phyloP scores from a whole-genome alignment of 345 rosid genomes.

The Eucalyptus viminalis region DNA sequence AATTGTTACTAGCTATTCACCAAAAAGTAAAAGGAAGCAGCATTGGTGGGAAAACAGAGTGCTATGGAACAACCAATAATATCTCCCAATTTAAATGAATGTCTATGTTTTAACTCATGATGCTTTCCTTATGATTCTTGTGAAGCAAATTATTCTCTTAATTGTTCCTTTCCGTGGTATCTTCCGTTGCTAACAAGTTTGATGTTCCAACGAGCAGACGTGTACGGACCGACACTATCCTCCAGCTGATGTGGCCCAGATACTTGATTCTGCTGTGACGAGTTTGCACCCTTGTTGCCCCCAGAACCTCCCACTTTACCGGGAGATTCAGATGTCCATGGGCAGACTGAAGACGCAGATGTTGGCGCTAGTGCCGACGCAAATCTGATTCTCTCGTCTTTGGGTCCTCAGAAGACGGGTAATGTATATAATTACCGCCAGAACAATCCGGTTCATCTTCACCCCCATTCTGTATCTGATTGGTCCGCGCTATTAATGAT shows the following conservation, averaged over 20 bases:
- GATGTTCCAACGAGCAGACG: conserved; percentile 31
- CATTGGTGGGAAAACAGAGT: neutral
- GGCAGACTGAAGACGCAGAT: conserved; percentile 94
- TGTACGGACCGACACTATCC: conserved; percentile 84
- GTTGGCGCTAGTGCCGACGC: conserved; percentile 74
- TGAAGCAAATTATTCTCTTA: neutral
- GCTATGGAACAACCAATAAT: neutral
- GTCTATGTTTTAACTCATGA: neutral
- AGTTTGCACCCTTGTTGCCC: conserved; percentile 76
- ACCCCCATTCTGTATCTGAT: neutral
- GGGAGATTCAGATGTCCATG: conserved; percentile 89
- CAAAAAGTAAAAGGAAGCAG: neutral
- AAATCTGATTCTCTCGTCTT: neutral
- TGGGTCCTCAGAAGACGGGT: neutral
- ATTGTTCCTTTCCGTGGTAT: neutral
- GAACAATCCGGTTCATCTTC: neutral
- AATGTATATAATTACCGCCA: neutral
- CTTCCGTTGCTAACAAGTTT: neutral
- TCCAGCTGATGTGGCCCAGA: conserved; percentile 90
- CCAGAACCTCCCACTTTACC: conserved; percentile 67
- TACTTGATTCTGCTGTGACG: conserved; percentile 67
- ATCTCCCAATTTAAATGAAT: neutral
- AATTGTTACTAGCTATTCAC: neutral
- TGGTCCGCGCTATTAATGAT: neutral
- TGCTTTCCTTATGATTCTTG: neutral